phyloP scores from a whole-genome alignment of 106 monocot genomes.

The Hemerocallis citrina region DNA sequence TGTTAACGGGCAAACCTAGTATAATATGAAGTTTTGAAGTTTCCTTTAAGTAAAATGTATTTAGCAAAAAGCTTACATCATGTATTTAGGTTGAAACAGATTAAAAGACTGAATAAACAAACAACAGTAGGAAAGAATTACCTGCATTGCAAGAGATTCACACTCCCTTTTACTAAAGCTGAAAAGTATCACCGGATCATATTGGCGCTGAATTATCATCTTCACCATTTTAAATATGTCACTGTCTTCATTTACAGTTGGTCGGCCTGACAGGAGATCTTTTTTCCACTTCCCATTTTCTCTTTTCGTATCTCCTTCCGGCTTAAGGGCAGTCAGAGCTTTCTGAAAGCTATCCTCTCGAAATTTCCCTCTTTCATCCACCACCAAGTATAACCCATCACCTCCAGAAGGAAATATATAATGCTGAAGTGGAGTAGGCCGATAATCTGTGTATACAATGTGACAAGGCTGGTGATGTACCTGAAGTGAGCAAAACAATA shows the following conservation, averaged over 20 bases:
- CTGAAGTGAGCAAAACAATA: constrained; percentile 25
- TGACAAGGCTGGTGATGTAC: constrained; percentile 95
- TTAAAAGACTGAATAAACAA: neutral
- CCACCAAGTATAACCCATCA: constrained; percentile 80
- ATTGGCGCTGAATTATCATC: constrained; percentile 92
- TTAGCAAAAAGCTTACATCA: neutral
- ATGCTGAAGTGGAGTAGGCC: constrained; percentile 94
- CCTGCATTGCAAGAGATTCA: constrained; percentile 98
- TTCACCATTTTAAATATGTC: constrained; percentile 99
- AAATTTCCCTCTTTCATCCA: constrained; percentile 93
- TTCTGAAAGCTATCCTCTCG: constrained; percentile 92
- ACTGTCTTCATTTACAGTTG: constrained; percentile 65
- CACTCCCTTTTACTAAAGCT: constrained; percentile 99
- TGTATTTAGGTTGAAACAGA: neutral
- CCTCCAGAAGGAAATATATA: constrained; percentile 93
- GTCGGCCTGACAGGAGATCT: constrained; percentile 37
- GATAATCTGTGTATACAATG: constrained; percentile 96
- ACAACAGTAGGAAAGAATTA: constrained; percentile 9
- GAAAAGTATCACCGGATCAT: constrained; percentile 91
- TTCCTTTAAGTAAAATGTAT: neutral
- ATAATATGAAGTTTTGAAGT: no score
- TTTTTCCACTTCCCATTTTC: constrained; percentile 72
- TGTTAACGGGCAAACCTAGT: no score
- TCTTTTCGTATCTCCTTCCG: constrained; percentile 60
- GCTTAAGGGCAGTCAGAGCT: constrained; percentile 79